Percentiles rank a stretch among this genome's conserved stretches.
phyloP scores from a whole-genome alignment of 2,329 filamentous ascomycete genomes.

The Cytospora paraplurivora region DNA sequence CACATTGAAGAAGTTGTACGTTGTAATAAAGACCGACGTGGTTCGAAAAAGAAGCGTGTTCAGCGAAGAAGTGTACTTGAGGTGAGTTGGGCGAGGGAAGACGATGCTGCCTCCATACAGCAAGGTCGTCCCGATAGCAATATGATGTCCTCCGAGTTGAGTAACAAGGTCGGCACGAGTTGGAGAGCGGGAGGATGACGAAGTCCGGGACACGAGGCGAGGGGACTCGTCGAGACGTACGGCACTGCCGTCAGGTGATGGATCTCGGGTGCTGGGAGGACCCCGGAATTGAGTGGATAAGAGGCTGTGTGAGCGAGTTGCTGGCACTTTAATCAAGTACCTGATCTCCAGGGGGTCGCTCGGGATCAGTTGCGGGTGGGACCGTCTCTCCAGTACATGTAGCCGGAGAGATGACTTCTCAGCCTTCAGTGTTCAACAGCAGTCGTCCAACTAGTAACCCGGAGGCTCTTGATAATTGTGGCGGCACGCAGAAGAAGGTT shows the following conservation, averaged over 20 bases:
- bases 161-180: constrained; percentile 1
- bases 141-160: constrained; percentile 4
- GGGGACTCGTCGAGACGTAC: constrained; percentile 26
- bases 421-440: constrained; percentile 39
- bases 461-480: neutral
- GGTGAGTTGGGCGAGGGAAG: constrained; percentile 11
- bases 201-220: constrained; percentile 21
- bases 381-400: constrained; percentile 44
- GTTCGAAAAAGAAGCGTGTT: constrained; percentile 4
- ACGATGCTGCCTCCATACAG: constrained; percentile 20
- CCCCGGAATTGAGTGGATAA: constrained; percentile 37
- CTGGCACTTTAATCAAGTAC: constrained; percentile 41
- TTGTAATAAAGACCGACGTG: constrained; percentile 27
- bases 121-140: constrained; percentile 20
- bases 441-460: constrained; percentile 8
- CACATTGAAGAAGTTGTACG: constrained; percentile 28
- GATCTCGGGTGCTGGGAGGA: constrained; percentile 28
- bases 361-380: constrained; percentile 45
- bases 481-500: neutral
- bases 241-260: constrained; percentile 28
- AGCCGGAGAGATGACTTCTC: constrained; percentile 54
- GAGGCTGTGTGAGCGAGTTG: constrained; percentile 37
- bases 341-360: constrained; percentile 38
- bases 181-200: constrained; percentile 16
- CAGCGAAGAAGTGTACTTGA: constrained; percentile 4